Percentiles rank a stretch among this genome's conserved stretches.
These are phyloP conservation scores for Mytilinidion resinicola DNA, from an alignment of 495 filamentous ascomycete genomes.

Conservation along the genomic window DNA sequence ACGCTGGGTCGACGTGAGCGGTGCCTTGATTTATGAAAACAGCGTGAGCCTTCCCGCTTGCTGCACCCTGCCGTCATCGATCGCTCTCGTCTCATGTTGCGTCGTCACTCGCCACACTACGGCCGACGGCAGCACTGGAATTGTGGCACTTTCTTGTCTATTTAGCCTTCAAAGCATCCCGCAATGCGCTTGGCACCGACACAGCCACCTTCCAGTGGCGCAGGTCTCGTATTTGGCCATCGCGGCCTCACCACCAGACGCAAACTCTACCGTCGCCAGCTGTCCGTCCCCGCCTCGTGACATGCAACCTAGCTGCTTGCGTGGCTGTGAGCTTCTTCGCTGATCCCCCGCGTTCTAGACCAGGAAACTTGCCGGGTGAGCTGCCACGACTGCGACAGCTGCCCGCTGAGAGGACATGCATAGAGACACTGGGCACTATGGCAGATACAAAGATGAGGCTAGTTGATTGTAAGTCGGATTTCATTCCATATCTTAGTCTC, in stretches of 20 bases:
- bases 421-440: conserved; percentile 50
- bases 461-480: conserved; percentile 68
- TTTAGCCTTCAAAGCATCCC: too few relatives aligned
- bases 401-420: conserved; percentile 19
- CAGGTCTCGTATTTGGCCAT: background rate
- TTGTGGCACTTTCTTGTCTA: too few relatives aligned
- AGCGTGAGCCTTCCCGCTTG: too few relatives aligned
- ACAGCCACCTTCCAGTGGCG: background rate
- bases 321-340: background rate
- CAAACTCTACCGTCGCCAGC: too few relatives aligned
- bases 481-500: too few relatives aligned
- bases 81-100: too few relatives aligned
- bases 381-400: conserved; percentile 5
- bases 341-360: conserved; percentile 7
- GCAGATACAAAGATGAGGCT: conserved; percentile 73
- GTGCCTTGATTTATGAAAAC: too few relatives aligned
- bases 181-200: background rate
- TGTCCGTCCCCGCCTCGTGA: too few relatives aligned
- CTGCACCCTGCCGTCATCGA: too few relatives aligned
- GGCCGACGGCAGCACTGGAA: too few relatives aligned
- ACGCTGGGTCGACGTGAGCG: too few relatives aligned
- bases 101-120: too few relatives aligned
- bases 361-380: background rate
- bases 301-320: background rate
- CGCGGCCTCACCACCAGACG: background rate